Evolutionary conservation across 2,329 filamentous ascomycete species (phyloP), one percentile per base, ranked within the genome.

Genomic region (Penicillium paneum): DNA sequence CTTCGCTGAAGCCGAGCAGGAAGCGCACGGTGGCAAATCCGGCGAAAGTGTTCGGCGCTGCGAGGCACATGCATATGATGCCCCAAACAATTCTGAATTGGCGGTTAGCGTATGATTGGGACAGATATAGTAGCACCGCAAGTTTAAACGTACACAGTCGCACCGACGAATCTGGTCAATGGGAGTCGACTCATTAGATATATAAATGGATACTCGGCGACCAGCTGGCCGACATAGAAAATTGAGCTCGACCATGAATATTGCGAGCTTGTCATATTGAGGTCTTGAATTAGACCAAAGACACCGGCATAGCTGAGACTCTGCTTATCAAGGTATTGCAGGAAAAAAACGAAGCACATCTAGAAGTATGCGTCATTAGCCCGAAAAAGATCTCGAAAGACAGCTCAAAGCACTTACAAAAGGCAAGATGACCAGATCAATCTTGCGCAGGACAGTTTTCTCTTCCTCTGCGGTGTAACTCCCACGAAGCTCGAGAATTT

Each of bases 111-210:
- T 3, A 41, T 12, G 5, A 17, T 17, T 10, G 15, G 1, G 2
- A 17, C 2, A 12, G 10, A 12, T 2, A 41, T 41, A 4, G 24
- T 28, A 17, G 11, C 3, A 28, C 1, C 12, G 8, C 3, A 17
- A 17, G 10, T 28, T 24, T 12, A 6, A 19, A 57, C 72, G 28
- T 70, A 78, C 74, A 81, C 71, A 0, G 76, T 79, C 1, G 64
- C 65, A 13, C 78, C 79, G 5, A 82, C 78, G 54, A 80, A 79
- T 52, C 78, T 78, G 34, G 77, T 76, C n/a, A 82, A 61, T 8
- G 73, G 77, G 4, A 82, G 68, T 5, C 74, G 69, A 32, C 72
- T 76, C 78, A 82, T 81, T 11, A 81, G 65, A 58, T 80, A 81
- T 45, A 79, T 78, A 54, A 77, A 78, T 1, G 79, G 79, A 52